Conservation (phyloP, 352 stramenopile genomes). For the Phytophthora fragariaefolia region DNA sequence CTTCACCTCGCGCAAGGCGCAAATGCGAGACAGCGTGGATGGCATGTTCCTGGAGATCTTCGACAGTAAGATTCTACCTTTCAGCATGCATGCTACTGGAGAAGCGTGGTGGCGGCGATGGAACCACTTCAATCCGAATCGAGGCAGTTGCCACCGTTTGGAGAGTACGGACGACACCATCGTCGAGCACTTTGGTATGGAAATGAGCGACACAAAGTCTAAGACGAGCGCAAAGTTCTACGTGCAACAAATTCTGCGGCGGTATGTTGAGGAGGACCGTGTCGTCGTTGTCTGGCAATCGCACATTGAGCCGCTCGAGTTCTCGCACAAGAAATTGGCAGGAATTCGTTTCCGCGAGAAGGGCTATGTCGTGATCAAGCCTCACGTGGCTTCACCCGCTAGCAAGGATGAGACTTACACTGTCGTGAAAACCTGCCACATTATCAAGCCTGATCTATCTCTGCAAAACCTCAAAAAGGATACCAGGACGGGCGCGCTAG, state of each 20-base stretch:
- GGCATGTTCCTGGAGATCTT: slow-evolving; percentile 51
- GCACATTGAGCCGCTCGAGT: slow-evolving; percentile 66
- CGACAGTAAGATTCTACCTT: slow-evolving; percentile 48
- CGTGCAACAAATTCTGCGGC: slow-evolving; percentile 60
- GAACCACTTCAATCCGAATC: slow-evolving; percentile 45
- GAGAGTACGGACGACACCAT: slow-evolving; percentile 39
- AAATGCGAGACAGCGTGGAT: slow-evolving; percentile 31
- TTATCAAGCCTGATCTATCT: slow-evolving; percentile 58
- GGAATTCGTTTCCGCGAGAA: slow-evolving; percentile 52
- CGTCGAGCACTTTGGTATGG: slow-evolving; percentile 55
- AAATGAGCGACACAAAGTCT: slow-evolving; percentile 58
- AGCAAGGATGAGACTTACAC: slow-evolving; percentile 30
- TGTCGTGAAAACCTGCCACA: slow-evolving; percentile 57
- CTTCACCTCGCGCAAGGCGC: slow-evolving; percentile 27
- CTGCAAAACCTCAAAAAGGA: slow-evolving; percentile 37
- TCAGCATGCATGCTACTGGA: slow-evolving; percentile 40
- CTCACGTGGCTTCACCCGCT: slow-evolving; percentile 21
- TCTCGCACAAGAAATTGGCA: slow-evolving; percentile 50
- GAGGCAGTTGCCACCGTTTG: slow-evolving; percentile 26
- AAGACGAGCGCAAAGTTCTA: slow-evolving; percentile 52
- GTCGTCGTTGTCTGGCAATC: slow-evolving; percentile 67
- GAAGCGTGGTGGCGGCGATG: slow-evolving; percentile 49
- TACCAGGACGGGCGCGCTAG: slow-evolving; percentile 41
- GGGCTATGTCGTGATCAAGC: slow-evolving; percentile 67
- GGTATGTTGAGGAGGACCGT: slow-evolving; percentile 57